Conservation (phyloP, 2,329 filamentous ascomycete species). For the Aquanectria penicillioides region DNA sequence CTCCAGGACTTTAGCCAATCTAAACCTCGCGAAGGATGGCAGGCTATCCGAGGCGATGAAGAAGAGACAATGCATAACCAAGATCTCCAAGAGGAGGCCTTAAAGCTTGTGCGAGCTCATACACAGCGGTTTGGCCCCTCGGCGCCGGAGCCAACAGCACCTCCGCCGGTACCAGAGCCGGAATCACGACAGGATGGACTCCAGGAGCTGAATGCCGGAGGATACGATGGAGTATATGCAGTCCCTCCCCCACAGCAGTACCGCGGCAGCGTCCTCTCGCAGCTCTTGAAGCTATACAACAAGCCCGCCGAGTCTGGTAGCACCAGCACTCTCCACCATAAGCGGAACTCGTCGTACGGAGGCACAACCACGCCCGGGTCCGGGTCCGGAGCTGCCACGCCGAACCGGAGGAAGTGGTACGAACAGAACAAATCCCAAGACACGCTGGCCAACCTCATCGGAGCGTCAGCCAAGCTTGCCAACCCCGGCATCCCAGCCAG, state of each 20-base stretch:
- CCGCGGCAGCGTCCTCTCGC: slow-evolving; percentile 56
- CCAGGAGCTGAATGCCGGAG: slow-evolving; percentile 49
- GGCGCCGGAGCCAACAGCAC: neutral
- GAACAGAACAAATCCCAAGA: slow-evolving; percentile 58
- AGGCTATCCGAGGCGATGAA: neutral
- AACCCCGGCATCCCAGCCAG: slow-evolving; percentile 41
- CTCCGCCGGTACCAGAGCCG: neutral
- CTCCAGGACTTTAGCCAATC: slow-evolving; percentile 44
- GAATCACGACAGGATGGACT: neutral
- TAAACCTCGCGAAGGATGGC: neutral
- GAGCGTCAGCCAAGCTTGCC: slow-evolving; percentile 56
- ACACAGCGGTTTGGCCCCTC: slow-evolving; percentile 41
- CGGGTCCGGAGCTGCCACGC: slow-evolving; percentile 52
- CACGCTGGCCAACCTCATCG: slow-evolving; percentile 57
- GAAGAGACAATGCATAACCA: slow-evolving; percentile 20
- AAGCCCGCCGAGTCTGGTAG: slow-evolving; percentile 41
- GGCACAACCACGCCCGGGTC: slow-evolving; percentile 48
- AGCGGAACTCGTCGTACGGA: slow-evolving; percentile 40
- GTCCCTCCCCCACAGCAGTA: slow-evolving; percentile 54
- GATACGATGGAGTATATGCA: slow-evolving; percentile 53
- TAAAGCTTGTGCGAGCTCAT: slow-evolving; percentile 56
- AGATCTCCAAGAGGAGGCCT: slow-evolving; percentile 48
- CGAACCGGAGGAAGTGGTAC: slow-evolving; percentile 59
- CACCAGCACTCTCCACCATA: slow-evolving; percentile 31
- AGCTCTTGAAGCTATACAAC: slow-evolving; percentile 59